A percentile compares a stretch with the other conserved stretches of the same genome.
These are phyloP conservation scores for Citeromyces matritensis DNA, from an alignment of 805 yeast genomes.

Conservation along the genomic window DNA sequence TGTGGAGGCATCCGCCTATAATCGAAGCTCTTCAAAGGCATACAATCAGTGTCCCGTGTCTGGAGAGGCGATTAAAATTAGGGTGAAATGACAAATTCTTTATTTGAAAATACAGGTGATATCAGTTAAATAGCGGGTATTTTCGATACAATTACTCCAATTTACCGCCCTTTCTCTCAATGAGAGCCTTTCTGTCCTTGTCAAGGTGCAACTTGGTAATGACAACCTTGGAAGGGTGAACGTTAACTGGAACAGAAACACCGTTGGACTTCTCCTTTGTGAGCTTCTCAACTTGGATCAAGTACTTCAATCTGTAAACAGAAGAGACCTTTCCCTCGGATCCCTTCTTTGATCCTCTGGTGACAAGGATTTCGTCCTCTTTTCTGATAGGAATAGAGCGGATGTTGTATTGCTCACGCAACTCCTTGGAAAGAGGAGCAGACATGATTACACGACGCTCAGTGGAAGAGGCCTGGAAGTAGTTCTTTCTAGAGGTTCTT, in stretches of 20 bases:
- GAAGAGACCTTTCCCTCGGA: constrained; percentile 96
- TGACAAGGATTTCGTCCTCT: constrained; percentile 90
- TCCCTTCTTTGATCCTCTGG: constrained; percentile 99
- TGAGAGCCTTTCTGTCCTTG: constrained; percentile 97
- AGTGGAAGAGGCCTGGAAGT: constrained; percentile 95
- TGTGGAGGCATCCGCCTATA: too few species aligned
- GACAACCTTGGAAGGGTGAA: constrained; percentile 98
- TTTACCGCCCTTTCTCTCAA: constrained; percentile 96
- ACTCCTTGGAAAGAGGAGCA: constrained; percentile 98
- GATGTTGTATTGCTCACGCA: constrained; percentile 93
- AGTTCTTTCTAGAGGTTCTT: constrained; percentile 99
- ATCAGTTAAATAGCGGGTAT: too few species aligned
- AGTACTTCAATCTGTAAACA: constrained; percentile 97
- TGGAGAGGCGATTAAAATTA: too few species aligned
- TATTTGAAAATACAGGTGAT: too few species aligned
- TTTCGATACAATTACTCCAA: constrained; percentile 46
- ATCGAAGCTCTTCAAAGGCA: too few species aligned
- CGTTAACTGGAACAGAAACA: constrained; percentile 92
- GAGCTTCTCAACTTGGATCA: constrained; percentile 94
- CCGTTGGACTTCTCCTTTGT: constrained; percentile 97
- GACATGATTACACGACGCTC: constrained; percentile 89
- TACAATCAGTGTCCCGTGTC: too few species aligned
- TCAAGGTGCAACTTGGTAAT: constrained; percentile 97
- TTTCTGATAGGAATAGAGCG: constrained; percentile 94
- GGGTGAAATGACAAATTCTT: too few species aligned